A percentile compares a stretch with the other conserved stretches of the same genome.
These are phyloP conservation scores for Penicillium lagena DNA, from an alignment of 495 filamentous ascomycete genomes.

Conservation along the genomic window DNA sequence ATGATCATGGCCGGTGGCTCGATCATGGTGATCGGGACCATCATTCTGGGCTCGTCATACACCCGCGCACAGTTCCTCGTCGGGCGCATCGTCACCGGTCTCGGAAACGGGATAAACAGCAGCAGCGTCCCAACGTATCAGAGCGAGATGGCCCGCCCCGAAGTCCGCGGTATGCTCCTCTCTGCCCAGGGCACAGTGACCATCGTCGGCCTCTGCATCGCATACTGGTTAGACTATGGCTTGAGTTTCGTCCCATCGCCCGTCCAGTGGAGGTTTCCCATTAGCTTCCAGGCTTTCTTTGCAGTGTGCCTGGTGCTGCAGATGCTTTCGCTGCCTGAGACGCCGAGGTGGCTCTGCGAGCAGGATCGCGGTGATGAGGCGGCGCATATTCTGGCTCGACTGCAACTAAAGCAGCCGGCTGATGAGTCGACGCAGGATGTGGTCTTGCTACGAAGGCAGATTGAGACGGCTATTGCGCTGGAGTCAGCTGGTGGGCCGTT, in stretches of 20 bases:
- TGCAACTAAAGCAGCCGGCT: constrained; percentile 12
- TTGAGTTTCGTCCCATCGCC: constrained; percentile 42
- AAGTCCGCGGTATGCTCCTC: constrained; percentile 55
- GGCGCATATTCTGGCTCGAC: constrained; percentile 42
- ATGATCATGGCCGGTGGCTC: constrained; percentile 35
- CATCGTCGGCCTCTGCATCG: constrained; percentile 35
- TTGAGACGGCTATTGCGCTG: constrained; percentile 29
- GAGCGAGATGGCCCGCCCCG: constrained; percentile 44
- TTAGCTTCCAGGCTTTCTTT: constrained; percentile 55
- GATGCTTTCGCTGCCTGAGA: constrained; percentile 60
- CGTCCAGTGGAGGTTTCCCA: constrained; percentile 49
- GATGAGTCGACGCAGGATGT: constrained; percentile 12
- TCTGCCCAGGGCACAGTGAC: constrained; percentile 40
- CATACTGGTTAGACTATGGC: constrained; percentile 53
- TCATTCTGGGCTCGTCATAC: constrained; percentile 40
- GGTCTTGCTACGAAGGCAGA: constrained; percentile 18
- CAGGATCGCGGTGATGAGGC: constrained; percentile 47
- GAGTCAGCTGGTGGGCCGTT: constrained; percentile 31
- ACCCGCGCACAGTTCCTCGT: constrained; percentile 42
- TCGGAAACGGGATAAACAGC: constrained; percentile 46
- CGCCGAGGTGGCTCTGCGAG: constrained; percentile 48
- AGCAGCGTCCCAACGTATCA: constrained; percentile 48
- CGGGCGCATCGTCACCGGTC: constrained; percentile 41
- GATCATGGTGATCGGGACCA: constrained; percentile 35
- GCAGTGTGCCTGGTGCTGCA: constrained; percentile 47